phyloP scores from a whole-genome alignment of 2,329 filamentous ascomycete species.

The Albifimbria verrucaria region DNA sequence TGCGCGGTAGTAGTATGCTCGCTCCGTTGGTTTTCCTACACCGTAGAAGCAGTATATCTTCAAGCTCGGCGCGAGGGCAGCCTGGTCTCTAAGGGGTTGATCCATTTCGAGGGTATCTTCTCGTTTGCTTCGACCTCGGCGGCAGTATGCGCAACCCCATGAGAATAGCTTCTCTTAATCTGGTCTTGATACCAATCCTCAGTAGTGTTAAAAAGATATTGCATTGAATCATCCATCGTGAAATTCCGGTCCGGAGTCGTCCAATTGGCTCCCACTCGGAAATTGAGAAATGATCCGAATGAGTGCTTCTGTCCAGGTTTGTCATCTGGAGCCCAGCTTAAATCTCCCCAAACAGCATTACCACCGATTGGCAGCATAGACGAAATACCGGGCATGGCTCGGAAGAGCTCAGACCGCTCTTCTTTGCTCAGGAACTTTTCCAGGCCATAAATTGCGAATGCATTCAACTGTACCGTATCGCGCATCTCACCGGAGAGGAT shows the following conservation, averaged over 20 bases:
- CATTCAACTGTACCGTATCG: conserved; percentile 92
- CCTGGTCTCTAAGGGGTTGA: conserved; percentile 88
- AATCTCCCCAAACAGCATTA: conserved; percentile 90
- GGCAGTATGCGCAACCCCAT: conserved; percentile 77
- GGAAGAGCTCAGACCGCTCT: conserved; percentile 89
- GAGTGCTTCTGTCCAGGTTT: conserved; percentile 66
- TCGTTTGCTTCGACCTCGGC: conserved; percentile 81
- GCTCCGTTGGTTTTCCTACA: conserved; percentile 88
- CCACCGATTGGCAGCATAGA: conserved; percentile 96
- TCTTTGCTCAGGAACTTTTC: conserved; percentile 92
- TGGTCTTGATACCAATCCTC: conserved; percentile 83
- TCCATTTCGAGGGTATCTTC: conserved; percentile 77
- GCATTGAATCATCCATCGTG: conserved; percentile 73
- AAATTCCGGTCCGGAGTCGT: conserved; percentile 69
- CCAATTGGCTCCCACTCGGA: conserved; percentile 63
- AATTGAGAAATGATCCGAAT: conserved; percentile 82
- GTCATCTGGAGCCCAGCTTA: conserved; percentile 86
- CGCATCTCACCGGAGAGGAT: conserved; percentile 97
- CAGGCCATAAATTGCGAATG: conserved; percentile 93
- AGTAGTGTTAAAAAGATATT: conserved; percentile 73
- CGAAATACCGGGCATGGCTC: conserved; percentile 93
- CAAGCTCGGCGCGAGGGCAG: conserved; percentile 83
- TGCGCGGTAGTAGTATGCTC: conserved; percentile 82
- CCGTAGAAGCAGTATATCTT: conserved; percentile 99
- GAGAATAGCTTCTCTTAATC: conserved; percentile 74